phyloP scores from a whole-genome alignment of 176 grass and related monocot species.

The Stipa capillata region DNA sequence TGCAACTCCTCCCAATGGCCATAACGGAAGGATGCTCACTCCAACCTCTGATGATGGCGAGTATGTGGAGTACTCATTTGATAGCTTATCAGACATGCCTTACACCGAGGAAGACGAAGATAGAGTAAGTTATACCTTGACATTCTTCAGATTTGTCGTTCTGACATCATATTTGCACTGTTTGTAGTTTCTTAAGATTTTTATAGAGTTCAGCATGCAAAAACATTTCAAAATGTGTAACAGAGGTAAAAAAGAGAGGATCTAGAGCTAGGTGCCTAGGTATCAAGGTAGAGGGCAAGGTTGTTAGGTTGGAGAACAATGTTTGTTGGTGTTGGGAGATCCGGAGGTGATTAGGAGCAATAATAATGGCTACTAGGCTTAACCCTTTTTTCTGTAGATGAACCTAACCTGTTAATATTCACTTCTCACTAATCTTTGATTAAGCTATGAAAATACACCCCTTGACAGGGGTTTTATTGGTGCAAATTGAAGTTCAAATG shows the following conservation, averaged over 20 bases:
- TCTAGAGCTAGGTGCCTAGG: neutral
- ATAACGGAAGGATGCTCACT: conserved; percentile 32
- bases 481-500: neutral
- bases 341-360: neutral
- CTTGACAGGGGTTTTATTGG: neutral
- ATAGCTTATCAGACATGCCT: conserved; percentile 67
- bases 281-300: neutral
- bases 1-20: conserved; percentile 42
- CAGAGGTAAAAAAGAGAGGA: neutral
- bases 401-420: neutral
- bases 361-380: neutral
- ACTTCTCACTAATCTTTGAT: neutral
- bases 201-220: neutral
- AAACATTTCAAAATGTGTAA: neutral
- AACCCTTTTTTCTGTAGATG: neutral
- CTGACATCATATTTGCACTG: neutral
- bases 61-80: conserved; percentile 86
- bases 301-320: neutral
- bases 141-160: neutral
- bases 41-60: conserved; percentile 66
- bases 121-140: conserved; percentile 56
- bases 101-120: conserved; percentile 83
- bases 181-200: neutral
- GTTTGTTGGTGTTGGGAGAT: neutral
- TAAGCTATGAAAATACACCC: neutral